Conservation (phyloP, 495 filamentous ascomycete species). For the Podospora pseudocomata region DNA sequence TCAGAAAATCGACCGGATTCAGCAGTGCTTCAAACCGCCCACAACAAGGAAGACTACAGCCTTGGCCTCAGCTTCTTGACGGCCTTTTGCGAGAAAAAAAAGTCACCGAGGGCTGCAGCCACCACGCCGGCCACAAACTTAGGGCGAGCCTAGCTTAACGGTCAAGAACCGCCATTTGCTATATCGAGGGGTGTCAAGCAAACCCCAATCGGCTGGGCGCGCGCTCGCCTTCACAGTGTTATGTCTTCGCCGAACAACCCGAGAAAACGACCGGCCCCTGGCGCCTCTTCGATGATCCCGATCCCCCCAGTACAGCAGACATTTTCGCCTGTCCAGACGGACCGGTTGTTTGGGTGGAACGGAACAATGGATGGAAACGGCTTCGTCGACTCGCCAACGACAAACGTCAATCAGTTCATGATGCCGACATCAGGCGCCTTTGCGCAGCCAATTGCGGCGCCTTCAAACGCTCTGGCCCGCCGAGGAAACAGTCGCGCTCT, state of each 20-base stretch:
- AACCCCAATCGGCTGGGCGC: slow-evolving; percentile 13
- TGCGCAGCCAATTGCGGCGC: slow-evolving; percentile 30
- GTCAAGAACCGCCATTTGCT: slow-evolving; percentile 1
- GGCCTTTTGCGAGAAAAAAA: background rate
- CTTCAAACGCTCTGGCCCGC: slow-evolving; percentile 65
- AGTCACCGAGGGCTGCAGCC: background rate
- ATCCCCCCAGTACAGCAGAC: slow-evolving; percentile 47
- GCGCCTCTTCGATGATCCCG: slow-evolving; percentile 56
- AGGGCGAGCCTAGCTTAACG: background rate
- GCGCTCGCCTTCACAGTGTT: slow-evolving; percentile 33
- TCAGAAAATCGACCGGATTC: background rate
- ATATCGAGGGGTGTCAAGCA: slow-evolving; percentile 6
- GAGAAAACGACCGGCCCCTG: slow-evolving; percentile 73
- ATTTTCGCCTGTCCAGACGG: slow-evolving; percentile 36
- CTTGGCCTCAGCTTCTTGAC: background rate
- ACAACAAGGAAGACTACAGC: background rate
- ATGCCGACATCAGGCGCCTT: slow-evolving; percentile 46
- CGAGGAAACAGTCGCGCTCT: slow-evolving; percentile 62
- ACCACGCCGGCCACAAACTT: background rate
- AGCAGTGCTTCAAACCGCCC: background rate
- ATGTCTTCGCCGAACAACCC: slow-evolving; percentile 49
- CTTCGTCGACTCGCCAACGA: slow-evolving; percentile 35
- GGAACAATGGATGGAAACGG: slow-evolving; percentile 24
- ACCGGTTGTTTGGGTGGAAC: slow-evolving; percentile 44
- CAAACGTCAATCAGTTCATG: slow-evolving; percentile 41